Evolutionary conservation across 306 rosid genomes (phyloP), one percentile per base, ranked within the genome.

Genomic region (Gillenia trifoliata): DNA sequence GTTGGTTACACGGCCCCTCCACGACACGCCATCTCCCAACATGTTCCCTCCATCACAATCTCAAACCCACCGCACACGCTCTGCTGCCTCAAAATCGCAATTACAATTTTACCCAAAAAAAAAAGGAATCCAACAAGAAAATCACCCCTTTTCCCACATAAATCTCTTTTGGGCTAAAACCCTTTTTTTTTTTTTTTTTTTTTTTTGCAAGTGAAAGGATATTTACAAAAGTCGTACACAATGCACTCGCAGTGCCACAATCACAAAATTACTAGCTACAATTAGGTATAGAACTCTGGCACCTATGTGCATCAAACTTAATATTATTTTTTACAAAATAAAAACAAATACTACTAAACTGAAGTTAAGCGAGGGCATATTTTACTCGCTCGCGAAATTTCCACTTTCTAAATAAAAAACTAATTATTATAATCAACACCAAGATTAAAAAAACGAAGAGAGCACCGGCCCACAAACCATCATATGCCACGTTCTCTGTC

Each of bases 381-480:
- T 60, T 29, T 23, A 80, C 52, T 64, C 22, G 36, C 31, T 4
- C 12, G 16, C 16, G 23, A 54, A 55, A 61, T 6, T 40, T 62
- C 1, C 36, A 60, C 34, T 28, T 15, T 61, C 28, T 17, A 30
- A 30, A 62, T 30, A 29, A 62, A 30, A 29, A 15, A 17, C 12
- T 15, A 30, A 16, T 80, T 16, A 17, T 70, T 28, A 33, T 2
- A 28, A 11, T 30, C 61, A 17, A 20, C 19, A 45, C 19, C 22
- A 47, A 9, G 47, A 22, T 30, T 25, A 65, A 40, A 31, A 30
- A 13, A 33, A 8, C n/a, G 12, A 17, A n/a, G 19, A 9, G 36
- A 26, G 40, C 70, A 73, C 75, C 50, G 86, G 83, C 75, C 85
- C 87, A 68, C 79, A 49, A 61, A 30, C 81, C 78, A 78, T 76